Evolutionary conservation across 139 green algal genomes (phyloP).

Genomic region (Micractinium sp.): DNA sequence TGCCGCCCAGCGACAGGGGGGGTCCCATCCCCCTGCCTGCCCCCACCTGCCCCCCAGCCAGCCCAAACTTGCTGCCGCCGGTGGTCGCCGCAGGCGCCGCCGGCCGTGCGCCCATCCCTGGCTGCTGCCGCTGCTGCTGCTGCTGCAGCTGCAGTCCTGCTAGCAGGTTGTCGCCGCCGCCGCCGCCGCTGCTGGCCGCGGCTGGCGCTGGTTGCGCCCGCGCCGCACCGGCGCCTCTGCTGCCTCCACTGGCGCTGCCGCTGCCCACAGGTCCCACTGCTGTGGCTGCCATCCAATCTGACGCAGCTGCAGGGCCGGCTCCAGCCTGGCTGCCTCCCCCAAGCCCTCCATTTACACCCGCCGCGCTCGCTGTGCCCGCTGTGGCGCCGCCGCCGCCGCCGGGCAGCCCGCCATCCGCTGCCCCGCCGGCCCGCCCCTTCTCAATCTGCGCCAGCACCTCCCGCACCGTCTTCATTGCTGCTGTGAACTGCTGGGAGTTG

Average conservation of each 20-base stretch:
- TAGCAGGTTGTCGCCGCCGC: neutral
- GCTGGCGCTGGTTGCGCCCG: neutral
- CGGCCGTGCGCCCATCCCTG: neutral
- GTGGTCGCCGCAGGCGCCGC: neutral
- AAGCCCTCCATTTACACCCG: neutral
- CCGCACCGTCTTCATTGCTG: slow-evolving; percentile 28
- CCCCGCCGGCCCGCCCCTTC: neutral
- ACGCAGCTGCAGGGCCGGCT: neutral
- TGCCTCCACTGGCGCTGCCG: neutral
- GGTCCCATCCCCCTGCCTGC: neutral
- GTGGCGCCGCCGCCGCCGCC: neutral
- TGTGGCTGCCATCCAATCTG: slow-evolving; percentile 2
- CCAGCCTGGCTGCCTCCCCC: no score
- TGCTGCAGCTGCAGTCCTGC: slow-evolving; percentile 9
- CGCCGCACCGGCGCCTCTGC: neutral
- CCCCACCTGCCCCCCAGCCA: neutral
- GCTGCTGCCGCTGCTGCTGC: neutral
- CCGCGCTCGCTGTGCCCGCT: neutral
- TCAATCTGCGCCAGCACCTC: slow-evolving; percentile 35
- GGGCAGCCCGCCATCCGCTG: neutral
- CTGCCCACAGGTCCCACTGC: neutral
- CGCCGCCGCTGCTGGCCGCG: neutral
- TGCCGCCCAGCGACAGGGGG: neutral
- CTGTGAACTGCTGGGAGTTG: slow-evolving; percentile 53
- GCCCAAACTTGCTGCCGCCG: slow-evolving; percentile 4